phyloP scores from a whole-genome alignment of 2,329 filamentous ascomycete genomes.

The Penicillium rolfsii region DNA sequence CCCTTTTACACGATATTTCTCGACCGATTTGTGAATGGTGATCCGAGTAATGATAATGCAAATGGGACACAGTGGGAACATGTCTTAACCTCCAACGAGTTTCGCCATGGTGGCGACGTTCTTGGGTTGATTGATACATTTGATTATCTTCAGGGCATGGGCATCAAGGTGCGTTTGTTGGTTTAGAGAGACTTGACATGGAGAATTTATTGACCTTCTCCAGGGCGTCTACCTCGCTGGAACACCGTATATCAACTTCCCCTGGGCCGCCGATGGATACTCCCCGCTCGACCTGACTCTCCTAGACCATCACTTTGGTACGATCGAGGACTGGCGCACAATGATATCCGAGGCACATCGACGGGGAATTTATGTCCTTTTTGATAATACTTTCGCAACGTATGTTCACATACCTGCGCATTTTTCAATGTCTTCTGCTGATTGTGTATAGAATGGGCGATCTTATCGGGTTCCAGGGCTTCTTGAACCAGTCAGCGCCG shows the following conservation, averaged over 20 bases:
- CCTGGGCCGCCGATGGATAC: slow-evolving; percentile 66
- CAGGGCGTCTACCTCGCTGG: slow-evolving; percentile 65
- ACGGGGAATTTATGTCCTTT: slow-evolving; percentile 65
- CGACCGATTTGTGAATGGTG: slow-evolving; percentile 66
- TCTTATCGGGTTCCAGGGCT: slow-evolving; percentile 64
- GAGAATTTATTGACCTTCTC: not conserved
- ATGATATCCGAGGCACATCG: slow-evolving; percentile 62
- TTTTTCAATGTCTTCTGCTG: not conserved
- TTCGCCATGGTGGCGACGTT: slow-evolving; percentile 65
- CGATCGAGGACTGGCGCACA: slow-evolving; percentile 59
- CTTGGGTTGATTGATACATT: slow-evolving; percentile 61
- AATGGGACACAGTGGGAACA: slow-evolving; percentile 65
- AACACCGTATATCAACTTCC: slow-evolving; percentile 64
- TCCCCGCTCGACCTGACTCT: slow-evolving; percentile 64
- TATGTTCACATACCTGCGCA: slow-evolving; percentile 35
- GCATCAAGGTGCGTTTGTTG: slow-evolving; percentile 55
- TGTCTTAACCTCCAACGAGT: slow-evolving; percentile 62
- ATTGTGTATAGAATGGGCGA: slow-evolving; percentile 53
- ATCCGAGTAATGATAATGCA: slow-evolving; percentile 64
- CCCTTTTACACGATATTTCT: slow-evolving; percentile 68
- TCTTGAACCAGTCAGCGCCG: slow-evolving; percentile 60
- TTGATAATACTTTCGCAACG: slow-evolving; percentile 69
- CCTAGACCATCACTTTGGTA: slow-evolving; percentile 64
- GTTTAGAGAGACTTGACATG: not conserved
- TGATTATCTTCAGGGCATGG: slow-evolving; percentile 67